phyloP scores from a whole-genome alignment of 306 rosid species.

The Pachyrhizus erosus region DNA sequence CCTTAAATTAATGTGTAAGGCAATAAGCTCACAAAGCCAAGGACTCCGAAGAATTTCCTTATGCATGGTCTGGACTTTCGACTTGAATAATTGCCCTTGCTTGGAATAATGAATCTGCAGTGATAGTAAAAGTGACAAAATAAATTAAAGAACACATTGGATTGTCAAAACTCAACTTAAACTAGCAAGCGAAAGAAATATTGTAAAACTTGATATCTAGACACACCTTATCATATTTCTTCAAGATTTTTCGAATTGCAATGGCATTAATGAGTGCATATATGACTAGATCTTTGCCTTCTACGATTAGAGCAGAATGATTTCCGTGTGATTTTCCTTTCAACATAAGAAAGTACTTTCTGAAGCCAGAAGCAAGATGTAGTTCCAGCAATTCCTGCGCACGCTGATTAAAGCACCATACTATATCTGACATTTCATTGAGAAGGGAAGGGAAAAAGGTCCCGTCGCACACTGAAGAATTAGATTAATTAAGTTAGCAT shows the following conservation, averaged over 20 bases:
- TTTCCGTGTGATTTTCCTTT: conserved; percentile 54
- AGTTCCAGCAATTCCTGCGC: conserved; percentile 76
- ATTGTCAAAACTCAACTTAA: conserved; percentile 12
- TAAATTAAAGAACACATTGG: conserved; percentile 1
- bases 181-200: background rate
- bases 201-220: background rate
- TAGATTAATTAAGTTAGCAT: conserved; percentile 11
- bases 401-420: conserved; percentile 82
- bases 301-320: conserved; percentile 59
- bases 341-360: conserved; percentile 72
- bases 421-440: conserved; percentile 78
- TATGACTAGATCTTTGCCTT: conserved; percentile 82
- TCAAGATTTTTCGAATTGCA: conserved; percentile 83
- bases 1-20: conserved; percentile 81
- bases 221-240: conserved; percentile 90
- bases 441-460: conserved; percentile 90
- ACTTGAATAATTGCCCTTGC: conserved; percentile 93
- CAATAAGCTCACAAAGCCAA: conserved; percentile 89
- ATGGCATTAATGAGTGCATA: conserved; percentile 84
- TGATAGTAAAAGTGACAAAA: conserved; percentile 12
- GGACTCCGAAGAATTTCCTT: conserved; percentile 96
- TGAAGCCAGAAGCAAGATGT: conserved; percentile 85
- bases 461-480: conserved; percentile 80
- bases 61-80: conserved; percentile 82
- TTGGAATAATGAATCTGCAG: conserved; percentile 90